Evolutionary conservation across 2,329 filamentous ascomycete genomes (phyloP), one percentile per base, ranked within the genome.

Genomic region (Tolypocladium nubicola): DNA sequence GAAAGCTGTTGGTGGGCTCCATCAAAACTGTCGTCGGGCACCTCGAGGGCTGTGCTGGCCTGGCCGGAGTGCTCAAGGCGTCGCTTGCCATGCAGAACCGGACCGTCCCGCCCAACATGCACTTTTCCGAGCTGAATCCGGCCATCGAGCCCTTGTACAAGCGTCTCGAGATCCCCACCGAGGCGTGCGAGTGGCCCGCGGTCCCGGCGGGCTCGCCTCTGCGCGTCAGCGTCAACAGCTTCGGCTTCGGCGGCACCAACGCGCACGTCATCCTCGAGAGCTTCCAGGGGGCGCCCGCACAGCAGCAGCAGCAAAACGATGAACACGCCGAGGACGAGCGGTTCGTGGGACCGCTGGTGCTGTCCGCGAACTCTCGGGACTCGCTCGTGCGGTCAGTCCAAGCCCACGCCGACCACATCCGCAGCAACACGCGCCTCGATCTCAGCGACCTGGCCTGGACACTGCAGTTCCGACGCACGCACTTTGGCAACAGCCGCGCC

Each of bases 241-340:
- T 79, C 60, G 78, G 78, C 2, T 79, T 75, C 61, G 78, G 78
- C 7, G 77, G 78, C 38, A 76, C 76, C 1, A 79, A 79, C 53
- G 72, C 71, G 0, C 77, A 80, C 57, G 66, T 71, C 7, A 72
- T 79, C 21, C 55, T 79, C 10, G 57, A 61, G 3, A 45, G 26
- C 43, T 57, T 40, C 16, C 4, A 50, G 30, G 30, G 9, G 16
- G 19, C 11, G 0, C 3, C 26, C 30, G 2, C 5, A 8, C 30
- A n/a, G 10, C 3, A 50, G 19, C 3, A 50, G 19, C 26, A 35
- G 30, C 30, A 35, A 4, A 9, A 35, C 16, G 30, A n/a, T 10
- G 30, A 50, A 30, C 16, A 50, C 0, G 19, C 30, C 47, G 47
- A 21, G 9, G 47, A 50, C 26, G 38, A 43, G 21, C 40, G 37